A percentile compares a stretch with the other conserved stretches of the same genome.
Conservation (phyloP, 345 rosid species). For the Leavenworthia alabamica region DNA sequence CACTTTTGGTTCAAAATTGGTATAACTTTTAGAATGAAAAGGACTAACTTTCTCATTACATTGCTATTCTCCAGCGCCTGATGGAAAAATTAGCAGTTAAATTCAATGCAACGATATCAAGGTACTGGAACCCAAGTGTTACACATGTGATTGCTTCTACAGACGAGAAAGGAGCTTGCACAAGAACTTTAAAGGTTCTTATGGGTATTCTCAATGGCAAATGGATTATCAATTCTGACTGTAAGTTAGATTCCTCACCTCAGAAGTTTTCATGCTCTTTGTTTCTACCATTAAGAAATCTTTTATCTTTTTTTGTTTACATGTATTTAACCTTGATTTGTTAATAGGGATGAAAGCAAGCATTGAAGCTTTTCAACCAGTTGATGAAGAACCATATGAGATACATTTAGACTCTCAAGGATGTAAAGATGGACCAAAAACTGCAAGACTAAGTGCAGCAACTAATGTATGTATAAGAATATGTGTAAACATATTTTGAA, state of each 20-base stretch:
- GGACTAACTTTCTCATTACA: not conserved
- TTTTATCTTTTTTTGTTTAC: not conserved
- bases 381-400: constrained; percentile 68
- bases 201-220: constrained; percentile 74
- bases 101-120: constrained; percentile 52
- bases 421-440: constrained; percentile 55
- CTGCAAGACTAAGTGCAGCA: constrained; percentile 58
- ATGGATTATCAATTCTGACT: constrained; percentile 69
- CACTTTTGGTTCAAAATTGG: not conserved
- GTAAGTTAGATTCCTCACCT: constrained; percentile 39
- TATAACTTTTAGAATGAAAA: not conserved
- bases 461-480: constrained; percentile 37
- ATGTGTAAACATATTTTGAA: not conserved
- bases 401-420: constrained; percentile 68
- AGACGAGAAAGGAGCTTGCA: constrained; percentile 61
- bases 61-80: constrained; percentile 37
- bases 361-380: constrained; percentile 43
- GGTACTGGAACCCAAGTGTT: constrained; percentile 67
- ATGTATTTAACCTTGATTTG: not conserved
- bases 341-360: constrained; percentile 78
- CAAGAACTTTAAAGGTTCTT: constrained; percentile 75
- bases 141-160: constrained; percentile 86
- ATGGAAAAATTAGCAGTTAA: constrained; percentile 50
- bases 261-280: not conserved
- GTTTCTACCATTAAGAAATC: not conserved